Evolutionary conservation across 2,329 filamentous ascomycete species (phyloP).

Genomic region (Colletotrichum caudatum): DNA sequence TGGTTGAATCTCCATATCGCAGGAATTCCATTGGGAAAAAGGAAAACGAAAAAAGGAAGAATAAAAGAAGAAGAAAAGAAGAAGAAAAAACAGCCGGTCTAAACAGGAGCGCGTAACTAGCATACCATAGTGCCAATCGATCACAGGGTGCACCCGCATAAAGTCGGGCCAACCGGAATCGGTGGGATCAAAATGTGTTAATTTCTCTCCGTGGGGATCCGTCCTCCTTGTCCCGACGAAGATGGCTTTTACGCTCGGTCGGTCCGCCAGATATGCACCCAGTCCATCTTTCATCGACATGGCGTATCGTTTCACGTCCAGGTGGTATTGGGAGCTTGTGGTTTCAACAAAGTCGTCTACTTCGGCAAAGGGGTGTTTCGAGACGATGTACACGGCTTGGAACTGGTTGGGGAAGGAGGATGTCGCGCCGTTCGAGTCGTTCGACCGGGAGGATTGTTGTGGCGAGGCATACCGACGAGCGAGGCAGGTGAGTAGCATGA

Average conservation of each 20-base stretch:
- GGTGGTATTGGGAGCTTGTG: slow-evolving; percentile 76
- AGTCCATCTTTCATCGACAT: slow-evolving; percentile 86
- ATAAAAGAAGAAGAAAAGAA: too few species aligned
- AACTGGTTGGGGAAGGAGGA: slow-evolving; percentile 62
- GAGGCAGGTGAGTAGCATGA: slow-evolving; percentile 81
- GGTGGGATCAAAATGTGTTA: slow-evolving; percentile 88
- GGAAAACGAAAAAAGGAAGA: too few species aligned
- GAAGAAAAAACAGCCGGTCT: background rate
- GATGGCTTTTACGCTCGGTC: slow-evolving; percentile 77
- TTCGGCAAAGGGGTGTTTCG: slow-evolving; percentile 83
- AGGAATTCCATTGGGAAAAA: background rate
- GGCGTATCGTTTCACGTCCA: slow-evolving; percentile 80
- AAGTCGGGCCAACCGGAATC: slow-evolving; percentile 92
- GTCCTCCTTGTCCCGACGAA: slow-evolving; percentile 91
- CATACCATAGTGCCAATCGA: slow-evolving; percentile 90
- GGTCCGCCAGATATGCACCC: slow-evolving; percentile 77
- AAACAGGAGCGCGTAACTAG: background rate
- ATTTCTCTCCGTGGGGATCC: slow-evolving; percentile 85
- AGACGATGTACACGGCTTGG: slow-evolving; percentile 90
- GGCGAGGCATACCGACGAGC: slow-evolving; percentile 52
- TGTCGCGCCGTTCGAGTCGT: slow-evolving; percentile 36
- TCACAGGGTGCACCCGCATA: slow-evolving; percentile 93
- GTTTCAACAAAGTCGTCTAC: slow-evolving; percentile 85
- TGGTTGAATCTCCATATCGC: too few species aligned
- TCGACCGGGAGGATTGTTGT: slow-evolving; percentile 43